Evolutionary conservation across 192 early-diverging fungal species (phyloP).

Genomic region (Funneliformis mosseae): DNA sequence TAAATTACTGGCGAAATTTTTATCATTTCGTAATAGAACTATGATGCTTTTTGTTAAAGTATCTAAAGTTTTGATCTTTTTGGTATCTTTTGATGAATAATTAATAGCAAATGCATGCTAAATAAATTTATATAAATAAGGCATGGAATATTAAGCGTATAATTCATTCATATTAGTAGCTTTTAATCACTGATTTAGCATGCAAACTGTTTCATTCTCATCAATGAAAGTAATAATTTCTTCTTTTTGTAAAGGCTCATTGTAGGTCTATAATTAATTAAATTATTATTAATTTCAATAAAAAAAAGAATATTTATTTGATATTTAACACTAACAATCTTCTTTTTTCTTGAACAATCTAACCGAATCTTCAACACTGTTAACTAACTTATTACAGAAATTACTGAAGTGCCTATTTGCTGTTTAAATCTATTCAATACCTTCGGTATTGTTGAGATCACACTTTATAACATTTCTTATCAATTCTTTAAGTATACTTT

Average conservation of each 20-base stretch:
- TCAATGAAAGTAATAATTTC: not conserved
- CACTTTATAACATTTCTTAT: not conserved
- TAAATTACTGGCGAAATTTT: too few species aligned
- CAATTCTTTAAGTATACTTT: not conserved
- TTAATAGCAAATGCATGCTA: not conserved
- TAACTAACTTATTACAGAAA: not conserved
- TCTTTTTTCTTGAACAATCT: not conserved
- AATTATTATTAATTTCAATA: not conserved
- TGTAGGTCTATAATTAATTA: too few species aligned
- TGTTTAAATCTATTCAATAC: not conserved
- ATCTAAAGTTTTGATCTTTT: too few species aligned
- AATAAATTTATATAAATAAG: too few species aligned
- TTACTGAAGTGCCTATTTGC: not conserved
- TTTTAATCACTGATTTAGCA: not conserved
- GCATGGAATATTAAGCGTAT: too few species aligned
- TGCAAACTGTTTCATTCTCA: not conserved
- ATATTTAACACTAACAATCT: not conserved
- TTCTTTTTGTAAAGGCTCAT: not conserved
- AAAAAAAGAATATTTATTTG: too few species aligned
- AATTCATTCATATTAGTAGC: not conserved
- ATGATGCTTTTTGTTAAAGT: too few species aligned
- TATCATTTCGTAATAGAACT: not conserved
- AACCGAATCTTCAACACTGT: not conserved
- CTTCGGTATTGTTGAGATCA: not conserved
- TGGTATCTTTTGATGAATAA: not conserved